Base-by-base conservation (phyloP, 345 rosid species). In the Noccaea bulbosa region DNA sequence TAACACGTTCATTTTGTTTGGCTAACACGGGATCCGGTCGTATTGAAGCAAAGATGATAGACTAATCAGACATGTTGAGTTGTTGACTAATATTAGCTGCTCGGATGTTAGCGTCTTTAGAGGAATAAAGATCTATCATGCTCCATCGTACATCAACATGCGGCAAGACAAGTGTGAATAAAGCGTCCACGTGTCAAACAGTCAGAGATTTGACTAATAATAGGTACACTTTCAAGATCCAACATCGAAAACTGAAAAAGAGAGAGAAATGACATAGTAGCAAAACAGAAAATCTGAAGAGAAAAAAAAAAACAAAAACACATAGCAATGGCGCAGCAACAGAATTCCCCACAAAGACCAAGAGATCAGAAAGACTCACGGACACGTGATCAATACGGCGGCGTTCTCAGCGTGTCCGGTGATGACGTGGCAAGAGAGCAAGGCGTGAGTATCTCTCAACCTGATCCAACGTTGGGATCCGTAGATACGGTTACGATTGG, bases 401-500 rank as follows among this genome's bases (percentile, higher is more conserved):
- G 80, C 55, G 65, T 84, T 35, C 80, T 80, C 50, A 40, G 47
- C 39, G 84, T 83, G 57, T 79, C 78, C 12, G 82, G 80, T 2
- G 81, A 54, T 27, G 41, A 69, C n/a, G 66, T 62, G 5, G 71
- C 55, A 24, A 60, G 68, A 37, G 62, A 72, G 9, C 39, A 64
- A 20, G 78, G 76, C 17, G 74, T 58, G 9, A 24, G 72, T 4
- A 69, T 81, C 10, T 6, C 83, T 7, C 79, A 71, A 14, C 32
- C 68, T 0, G 51, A 72, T 51, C 74, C 69, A 2, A 70, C 14
- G 43, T 32, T 69, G 78, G 49, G 50, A 41, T 52, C 76, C 15
- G 46, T 32, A 2, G 76, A 72, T 8, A 73, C 77, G 8, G 56
- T 79, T 22, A 80, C 86, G 44, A 75, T 84, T 0, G 93, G 88